Evolutionary conservation across 2,329 filamentous ascomycete species (phyloP).

Genomic region (Capronia americana): DNA sequence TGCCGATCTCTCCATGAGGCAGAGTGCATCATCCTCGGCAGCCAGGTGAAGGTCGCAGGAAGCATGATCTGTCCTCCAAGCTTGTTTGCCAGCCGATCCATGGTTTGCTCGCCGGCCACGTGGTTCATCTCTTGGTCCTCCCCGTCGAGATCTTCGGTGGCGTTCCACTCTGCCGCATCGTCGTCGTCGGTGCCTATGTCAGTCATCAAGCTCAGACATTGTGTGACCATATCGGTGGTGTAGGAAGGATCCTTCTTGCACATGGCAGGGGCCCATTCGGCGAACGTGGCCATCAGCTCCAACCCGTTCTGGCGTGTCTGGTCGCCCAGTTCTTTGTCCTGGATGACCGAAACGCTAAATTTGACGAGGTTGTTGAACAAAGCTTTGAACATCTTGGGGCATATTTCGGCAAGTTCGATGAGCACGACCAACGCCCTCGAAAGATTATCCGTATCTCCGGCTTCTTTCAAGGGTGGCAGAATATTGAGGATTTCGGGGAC

Average conservation of each 20-base stretch:
- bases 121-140: slow-evolving; percentile 98
- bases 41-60: slow-evolving; percentile 93
- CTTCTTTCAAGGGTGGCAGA: slow-evolving; percentile 89
- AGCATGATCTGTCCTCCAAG: slow-evolving; percentile 92
- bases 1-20: slow-evolving; percentile 94
- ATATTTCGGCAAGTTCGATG: slow-evolving; percentile 92
- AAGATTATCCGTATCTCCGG: slow-evolving; percentile 86
- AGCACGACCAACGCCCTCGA: slow-evolving; percentile 88
- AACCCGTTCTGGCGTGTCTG: slow-evolving; percentile 91
- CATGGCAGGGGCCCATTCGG: slow-evolving; percentile 91
- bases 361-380: slow-evolving; percentile 92
- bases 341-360: slow-evolving; percentile 91
- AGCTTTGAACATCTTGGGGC: slow-evolving; percentile 95
- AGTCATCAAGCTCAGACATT: slow-evolving; percentile 97
- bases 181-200: slow-evolving; percentile 95
- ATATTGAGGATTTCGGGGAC: slow-evolving; percentile 94
- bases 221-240: slow-evolving; percentile 95
- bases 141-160: slow-evolving; percentile 89
- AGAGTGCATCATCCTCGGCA: slow-evolving; percentile 96
- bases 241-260: slow-evolving; percentile 94
- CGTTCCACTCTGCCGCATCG: slow-evolving; percentile 91
- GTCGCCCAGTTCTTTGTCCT: slow-evolving; percentile 93
- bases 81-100: slow-evolving; percentile 97
- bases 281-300: slow-evolving; percentile 97
- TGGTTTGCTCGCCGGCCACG: slow-evolving; percentile 95